Conservation (phyloP, 2,329 filamentous ascomycete genomes). For the Alternaria dauci region DNA sequence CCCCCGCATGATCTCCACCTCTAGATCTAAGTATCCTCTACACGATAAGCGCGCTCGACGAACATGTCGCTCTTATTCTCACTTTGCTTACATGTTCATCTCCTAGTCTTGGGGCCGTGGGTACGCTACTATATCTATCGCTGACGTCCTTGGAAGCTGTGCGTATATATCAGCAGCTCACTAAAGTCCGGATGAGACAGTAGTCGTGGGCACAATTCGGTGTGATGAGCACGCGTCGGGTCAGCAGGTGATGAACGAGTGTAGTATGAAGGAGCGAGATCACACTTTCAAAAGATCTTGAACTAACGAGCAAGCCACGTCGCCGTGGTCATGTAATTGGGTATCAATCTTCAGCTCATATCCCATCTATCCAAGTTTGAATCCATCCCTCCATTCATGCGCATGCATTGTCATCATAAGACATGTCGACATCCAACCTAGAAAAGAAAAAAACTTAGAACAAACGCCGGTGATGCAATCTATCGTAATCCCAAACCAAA, state of each 20-base stretch:
- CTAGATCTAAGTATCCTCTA: not conserved
- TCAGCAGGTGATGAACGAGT: not conserved
- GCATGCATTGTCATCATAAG: not conserved
- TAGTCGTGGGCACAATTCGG: not conserved
- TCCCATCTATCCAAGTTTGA: not conserved
- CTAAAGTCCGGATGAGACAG: not conserved
- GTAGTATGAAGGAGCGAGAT: not conserved
- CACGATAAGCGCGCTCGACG: not conserved
- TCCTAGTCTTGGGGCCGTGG: not conserved
- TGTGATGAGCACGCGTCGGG: not conserved
- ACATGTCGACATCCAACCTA: not conserved
- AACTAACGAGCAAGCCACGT: not conserved
- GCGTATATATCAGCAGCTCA: not conserved
- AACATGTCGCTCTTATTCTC: not conserved
- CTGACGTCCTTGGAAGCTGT: not conserved
- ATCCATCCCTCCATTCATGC: no score
- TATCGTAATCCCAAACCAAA: not conserved
- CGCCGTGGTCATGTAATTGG: not conserved
- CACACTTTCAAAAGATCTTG: no score
- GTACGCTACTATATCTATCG: not conserved
- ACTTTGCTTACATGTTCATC: not conserved
- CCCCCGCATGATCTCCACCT: not conserved
- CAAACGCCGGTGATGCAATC: not conserved
- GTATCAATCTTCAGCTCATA: conserved; percentile 3
- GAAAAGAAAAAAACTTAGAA: not conserved